Base-by-base conservation (phyloP, 345 rosid species). In the Sonneratia alba region DNA sequence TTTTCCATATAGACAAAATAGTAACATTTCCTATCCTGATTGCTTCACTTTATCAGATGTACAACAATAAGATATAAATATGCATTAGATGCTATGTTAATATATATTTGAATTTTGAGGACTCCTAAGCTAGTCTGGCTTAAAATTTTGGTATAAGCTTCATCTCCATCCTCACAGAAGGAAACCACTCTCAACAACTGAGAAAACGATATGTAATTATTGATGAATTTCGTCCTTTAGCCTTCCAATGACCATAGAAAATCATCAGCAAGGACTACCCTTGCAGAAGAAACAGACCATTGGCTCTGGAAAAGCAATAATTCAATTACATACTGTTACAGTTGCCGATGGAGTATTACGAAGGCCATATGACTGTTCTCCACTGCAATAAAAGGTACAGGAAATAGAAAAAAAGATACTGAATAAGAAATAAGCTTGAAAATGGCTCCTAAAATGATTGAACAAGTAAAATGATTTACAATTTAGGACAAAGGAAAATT, bases 261-360 rank as follows among this genome's bases (percentile, higher is more conserved):
- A 57, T 21, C 0, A 24, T 7, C 0, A 22, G 63, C 63, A 6
- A 2, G 63, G 22, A n/a, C 0, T 53, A 57, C 11, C 3, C 13
- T 3, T 2, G n/a, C 6, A 43, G 45, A 19, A 71, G 49, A 32
- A 66, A 18, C 36, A 43, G 32, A 19, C 9, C 48, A 37, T 4
- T 36, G 14, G 3, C 19, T 51, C 15, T 6, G 42, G 66, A 19
- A 18, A 8, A 7, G 12, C n/a, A 24, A 48, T 32, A 75, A 43
- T 70, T 77, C 48, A 22, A 48, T 70, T 64, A 76, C 82, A 77
- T 80, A 91, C 97, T 87, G 69, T 72, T 68, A 91, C 75, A 64
- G 91, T 85, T 64, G 93, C 89, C 43, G 85, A 83, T 71, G 88
- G 82, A 80, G 95, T 87, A 83, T 88, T 91, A 70, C 97, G 93